Conservation (phyloP, 2,329 filamentous ascomycete genomes). For the Neonectria neomacrospora region DNA sequence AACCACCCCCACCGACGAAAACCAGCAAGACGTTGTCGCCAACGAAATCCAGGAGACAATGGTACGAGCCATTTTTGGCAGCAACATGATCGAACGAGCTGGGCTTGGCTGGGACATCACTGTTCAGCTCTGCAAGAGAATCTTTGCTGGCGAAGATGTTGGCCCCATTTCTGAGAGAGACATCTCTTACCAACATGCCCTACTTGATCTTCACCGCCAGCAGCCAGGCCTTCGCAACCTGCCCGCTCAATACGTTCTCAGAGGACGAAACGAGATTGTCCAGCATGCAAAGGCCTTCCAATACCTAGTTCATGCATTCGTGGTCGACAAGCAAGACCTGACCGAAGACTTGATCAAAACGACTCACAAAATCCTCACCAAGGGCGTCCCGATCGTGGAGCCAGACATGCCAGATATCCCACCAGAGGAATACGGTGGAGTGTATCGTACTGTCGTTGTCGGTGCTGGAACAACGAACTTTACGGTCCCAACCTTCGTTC, state of each 20-base stretch:
- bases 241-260: constrained; percentile 14
- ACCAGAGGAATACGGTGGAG: constrained; percentile 39
- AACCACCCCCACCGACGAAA: background rate
- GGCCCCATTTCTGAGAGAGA: constrained; percentile 16
- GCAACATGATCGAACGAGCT: constrained; percentile 41
- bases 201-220: constrained; percentile 13
- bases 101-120: constrained; percentile 34
- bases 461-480: constrained; percentile 45
- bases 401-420: constrained; percentile 3
- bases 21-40: constrained; percentile 18
- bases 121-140: constrained; percentile 27
- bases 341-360: constrained; percentile 36
- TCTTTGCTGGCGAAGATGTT: constrained; percentile 27
- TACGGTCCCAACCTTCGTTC: constrained; percentile 39
- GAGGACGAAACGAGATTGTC: constrained; percentile 33
- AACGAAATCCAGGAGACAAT: constrained; percentile 30
- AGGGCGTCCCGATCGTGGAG: constrained; percentile 15
- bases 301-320: constrained; percentile 32
- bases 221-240: constrained; percentile 3
- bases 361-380: constrained; percentile 34
- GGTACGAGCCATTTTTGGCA: constrained; percentile 40
- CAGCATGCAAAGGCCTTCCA: constrained; percentile 40
- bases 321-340: constrained; percentile 10
- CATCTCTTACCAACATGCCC: background rate
- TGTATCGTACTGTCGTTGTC: constrained; percentile 39